Evolutionary conservation across 2,329 filamentous ascomycete genomes (phyloP).

Genomic region (Exophiala phaeomuriformis): DNA sequence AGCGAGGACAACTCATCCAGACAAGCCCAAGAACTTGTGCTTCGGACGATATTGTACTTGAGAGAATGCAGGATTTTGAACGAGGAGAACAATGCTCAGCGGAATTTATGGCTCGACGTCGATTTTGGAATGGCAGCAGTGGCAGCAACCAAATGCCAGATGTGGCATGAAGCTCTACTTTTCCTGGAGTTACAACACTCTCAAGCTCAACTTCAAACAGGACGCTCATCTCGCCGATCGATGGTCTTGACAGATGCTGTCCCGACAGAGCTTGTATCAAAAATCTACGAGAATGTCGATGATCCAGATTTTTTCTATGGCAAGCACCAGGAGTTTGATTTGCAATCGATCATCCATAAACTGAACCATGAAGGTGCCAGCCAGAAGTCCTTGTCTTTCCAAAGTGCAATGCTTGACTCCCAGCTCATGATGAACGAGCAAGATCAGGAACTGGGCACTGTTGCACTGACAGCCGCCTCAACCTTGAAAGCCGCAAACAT

Average conservation of each 20-base stretch:
- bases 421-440: conserved; percentile 58
- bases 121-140: conserved; percentile 63
- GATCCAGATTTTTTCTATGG: conserved; percentile 97
- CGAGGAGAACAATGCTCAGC: conserved; percentile 71
- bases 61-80: conserved; percentile 67
- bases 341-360: conserved; percentile 69
- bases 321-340: conserved; percentile 66
- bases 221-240: conserved; percentile 55
- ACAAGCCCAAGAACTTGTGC: conserved; percentile 62
- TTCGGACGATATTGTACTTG: conserved; percentile 81
- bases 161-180: conserved; percentile 79
- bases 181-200: conserved; percentile 68
- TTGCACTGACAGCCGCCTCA: conserved; percentile 13
- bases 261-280: conserved; percentile 63
- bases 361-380: conserved; percentile 87
- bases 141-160: conserved; percentile 68
- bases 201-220: conserved; percentile 41
- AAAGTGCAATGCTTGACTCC: conserved; percentile 84
- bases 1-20: conserved; percentile 34
- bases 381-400: conserved; percentile 77
- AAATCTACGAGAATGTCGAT: conserved; percentile 85
- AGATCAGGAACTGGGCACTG: conserved; percentile 44
- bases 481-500: conserved; percentile 69
- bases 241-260: conserved; percentile 50
- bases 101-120: conserved; percentile 77